Evolutionary conservation across 169 alveolate species (phyloP).

Genomic region (Plasmodium adleri): DNA sequence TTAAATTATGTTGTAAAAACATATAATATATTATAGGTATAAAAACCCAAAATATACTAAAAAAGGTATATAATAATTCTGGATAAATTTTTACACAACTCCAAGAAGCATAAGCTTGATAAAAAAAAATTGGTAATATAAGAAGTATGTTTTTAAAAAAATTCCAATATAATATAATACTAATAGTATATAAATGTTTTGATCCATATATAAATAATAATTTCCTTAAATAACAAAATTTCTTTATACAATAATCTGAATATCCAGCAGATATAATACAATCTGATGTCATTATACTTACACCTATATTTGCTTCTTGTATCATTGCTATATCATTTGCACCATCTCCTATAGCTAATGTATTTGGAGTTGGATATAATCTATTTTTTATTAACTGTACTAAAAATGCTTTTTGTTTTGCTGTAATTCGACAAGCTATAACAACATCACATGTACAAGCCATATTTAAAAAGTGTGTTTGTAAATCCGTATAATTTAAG

Average conservation of each 20-base stretch:
- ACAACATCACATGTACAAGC: slow-evolving; percentile 84
- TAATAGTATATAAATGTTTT: slow-evolving; percentile 75
- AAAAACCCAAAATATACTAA: slow-evolving; percentile 66
- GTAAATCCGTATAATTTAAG: slow-evolving; percentile 76
- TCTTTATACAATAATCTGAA: slow-evolving; percentile 96
- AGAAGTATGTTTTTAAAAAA: slow-evolving; percentile 72
- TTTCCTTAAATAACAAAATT: slow-evolving; percentile 93
- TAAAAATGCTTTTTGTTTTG: slow-evolving; percentile 82
- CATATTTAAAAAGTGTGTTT: slow-evolving; percentile 84
- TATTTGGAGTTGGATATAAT: slow-evolving; percentile 82
- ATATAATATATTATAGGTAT: slow-evolving; percentile 70
- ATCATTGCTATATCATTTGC: slow-evolving; percentile 83
- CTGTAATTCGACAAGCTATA: slow-evolving; percentile 81
- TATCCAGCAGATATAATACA: slow-evolving; percentile 98
- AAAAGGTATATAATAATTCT: slow-evolving; percentile 48
- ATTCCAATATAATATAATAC: slow-evolving; percentile 75
- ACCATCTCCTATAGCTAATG: slow-evolving; percentile 87
- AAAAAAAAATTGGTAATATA: slow-evolving; percentile 71
- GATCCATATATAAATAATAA: slow-evolving; percentile 97
- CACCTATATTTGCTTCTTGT: slow-evolving; percentile 95
- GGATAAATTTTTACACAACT: slow-evolving; percentile 75
- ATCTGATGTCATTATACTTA: slow-evolving; percentile 96
- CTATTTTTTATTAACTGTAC: slow-evolving; percentile 79
- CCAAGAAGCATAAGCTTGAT: slow-evolving; percentile 77
- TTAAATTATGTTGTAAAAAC: slow-evolving; percentile 72